phyloP scores from a whole-genome alignment of 139 green algal genomes.

The Ettlia oleoabundans region DNA sequence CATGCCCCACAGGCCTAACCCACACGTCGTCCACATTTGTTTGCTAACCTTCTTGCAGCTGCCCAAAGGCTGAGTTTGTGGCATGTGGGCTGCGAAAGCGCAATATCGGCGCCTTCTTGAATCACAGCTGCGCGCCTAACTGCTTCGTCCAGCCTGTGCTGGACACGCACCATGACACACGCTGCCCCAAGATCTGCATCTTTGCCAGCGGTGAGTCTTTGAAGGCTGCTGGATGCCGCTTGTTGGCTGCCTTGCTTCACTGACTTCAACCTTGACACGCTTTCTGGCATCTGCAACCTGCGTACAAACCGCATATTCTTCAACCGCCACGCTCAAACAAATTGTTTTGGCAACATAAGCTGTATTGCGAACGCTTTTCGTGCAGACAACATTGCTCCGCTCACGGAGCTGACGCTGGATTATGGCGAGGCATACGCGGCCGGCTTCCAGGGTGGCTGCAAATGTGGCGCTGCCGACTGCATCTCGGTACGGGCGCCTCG shows the following conservation, averaged over 20 bases:
- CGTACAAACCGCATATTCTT: too few relatives aligned
- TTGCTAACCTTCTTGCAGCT: not conserved
- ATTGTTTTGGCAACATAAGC: too few relatives aligned
- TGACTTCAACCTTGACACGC: too few relatives aligned
- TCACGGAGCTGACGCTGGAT: constrained; percentile 55
- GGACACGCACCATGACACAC: constrained; percentile 40
- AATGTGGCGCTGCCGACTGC: constrained; percentile 32
- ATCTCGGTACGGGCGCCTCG: not conserved
- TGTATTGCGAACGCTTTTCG: too few relatives aligned
- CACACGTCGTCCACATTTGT: not conserved
- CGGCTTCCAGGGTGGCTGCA: constrained; percentile 17
- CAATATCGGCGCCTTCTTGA: constrained; percentile 39
- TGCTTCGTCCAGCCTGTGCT: constrained; percentile 56
- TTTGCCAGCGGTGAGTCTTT: constrained; percentile 17
- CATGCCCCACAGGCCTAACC: not conserved
- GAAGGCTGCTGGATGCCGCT: not conserved
- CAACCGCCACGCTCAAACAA: too few relatives aligned
- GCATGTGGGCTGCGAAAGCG: constrained; percentile 29
- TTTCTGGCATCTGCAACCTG: too few relatives aligned
- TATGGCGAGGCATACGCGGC: constrained; percentile 42
- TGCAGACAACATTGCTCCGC: constrained; percentile 44
- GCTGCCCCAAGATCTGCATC: constrained; percentile 22
- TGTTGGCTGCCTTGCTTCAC: too few relatives aligned
- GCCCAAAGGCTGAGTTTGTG: constrained; percentile 8
- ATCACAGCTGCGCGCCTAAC: constrained; percentile 51